A percentile compares a stretch with the other conserved stretches of the same genome.
Evolutionary conservation across 1,284 basidiomycete species (phyloP).

Genomic region (Takashimella tepidaria): DNA sequence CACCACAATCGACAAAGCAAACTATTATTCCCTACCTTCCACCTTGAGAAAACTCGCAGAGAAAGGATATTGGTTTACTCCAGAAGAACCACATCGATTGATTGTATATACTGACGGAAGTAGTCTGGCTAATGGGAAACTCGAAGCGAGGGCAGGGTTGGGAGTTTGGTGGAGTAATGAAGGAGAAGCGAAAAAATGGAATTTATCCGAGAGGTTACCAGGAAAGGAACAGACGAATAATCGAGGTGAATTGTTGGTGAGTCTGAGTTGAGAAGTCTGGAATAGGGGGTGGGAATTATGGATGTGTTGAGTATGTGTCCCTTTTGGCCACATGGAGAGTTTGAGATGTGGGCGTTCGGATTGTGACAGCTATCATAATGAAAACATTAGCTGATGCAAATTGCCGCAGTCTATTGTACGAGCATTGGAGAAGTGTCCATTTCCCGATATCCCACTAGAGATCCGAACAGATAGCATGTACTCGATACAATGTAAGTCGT

Average conservation of each 20-base stretch:
- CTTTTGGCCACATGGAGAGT: not conserved
- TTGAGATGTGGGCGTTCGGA: not conserved
- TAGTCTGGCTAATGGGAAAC: conserved; percentile 38
- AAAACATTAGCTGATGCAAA: conserved; percentile 2
- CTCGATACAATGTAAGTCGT: conserved; percentile 44
- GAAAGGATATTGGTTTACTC: conserved; percentile 31
- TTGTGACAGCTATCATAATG: not conserved
- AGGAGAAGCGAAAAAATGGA: conserved; percentile 32
- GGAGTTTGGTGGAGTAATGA: conserved; percentile 44
- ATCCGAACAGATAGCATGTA: conserved; percentile 49
- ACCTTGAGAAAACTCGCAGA: conserved; percentile 14
- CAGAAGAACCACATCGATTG: conserved; percentile 21
- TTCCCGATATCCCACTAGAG: conserved; percentile 43
- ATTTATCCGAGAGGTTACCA: conserved; percentile 43
- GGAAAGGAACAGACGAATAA: conserved; percentile 48
- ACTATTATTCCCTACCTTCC: conserved; percentile 8
- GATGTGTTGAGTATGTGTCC: not conserved
- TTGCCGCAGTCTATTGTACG: conserved; percentile 48
- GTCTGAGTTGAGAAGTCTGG: conserved; percentile 8
- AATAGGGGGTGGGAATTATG: not conserved
- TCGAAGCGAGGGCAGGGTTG: conserved; percentile 37
- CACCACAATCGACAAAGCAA: not conserved
- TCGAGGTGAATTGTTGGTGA: conserved; percentile 46
- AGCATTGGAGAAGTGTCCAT: conserved; percentile 45
- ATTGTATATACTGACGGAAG: conserved; percentile 48